phyloP scores from a whole-genome alignment of 371 early-diverging fungal genomes.

The Rhizopus stolonifer region DNA sequence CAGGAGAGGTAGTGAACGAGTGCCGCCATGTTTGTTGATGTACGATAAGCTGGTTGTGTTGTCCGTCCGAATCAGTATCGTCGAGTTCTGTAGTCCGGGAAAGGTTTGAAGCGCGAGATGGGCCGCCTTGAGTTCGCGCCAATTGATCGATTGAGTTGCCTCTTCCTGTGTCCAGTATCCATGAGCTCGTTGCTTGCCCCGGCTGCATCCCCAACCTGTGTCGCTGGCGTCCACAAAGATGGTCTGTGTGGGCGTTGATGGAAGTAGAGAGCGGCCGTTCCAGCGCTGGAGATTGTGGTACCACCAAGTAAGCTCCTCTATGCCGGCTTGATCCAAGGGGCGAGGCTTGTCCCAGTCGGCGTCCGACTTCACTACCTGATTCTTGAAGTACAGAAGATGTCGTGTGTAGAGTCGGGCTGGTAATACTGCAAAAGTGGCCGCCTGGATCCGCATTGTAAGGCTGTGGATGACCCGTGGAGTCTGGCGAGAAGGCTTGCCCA shows the following conservation, averaged over 20 bases:
- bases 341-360: neutral
- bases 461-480: slow-evolving; percentile 19
- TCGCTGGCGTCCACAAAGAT: slow-evolving; percentile 21
- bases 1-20: slow-evolving; percentile 18
- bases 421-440: slow-evolving; percentile 13
- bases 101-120: slow-evolving; percentile 2
- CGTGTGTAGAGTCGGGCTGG: slow-evolving; percentile 20
- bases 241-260: slow-evolving; percentile 5
- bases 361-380: slow-evolving; percentile 1
- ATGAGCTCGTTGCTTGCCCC: slow-evolving; percentile 2
- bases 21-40: slow-evolving; percentile 31
- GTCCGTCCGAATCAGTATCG: slow-evolving; percentile 26
- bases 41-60: slow-evolving; percentile 27
- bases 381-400: slow-evolving; percentile 14
- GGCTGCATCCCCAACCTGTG: slow-evolving; percentile 17
- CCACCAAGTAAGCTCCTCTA: slow-evolving; percentile 13
- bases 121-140: slow-evolving; percentile 18
- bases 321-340: neutral
- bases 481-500: slow-evolving; percentile 4
- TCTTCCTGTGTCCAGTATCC: slow-evolving; percentile 19
- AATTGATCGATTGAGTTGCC: slow-evolving; percentile 18
- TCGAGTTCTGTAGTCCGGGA: slow-evolving; percentile 1
- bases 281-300: slow-evolving; percentile 3
- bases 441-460: slow-evolving; percentile 20
- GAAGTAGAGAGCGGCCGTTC: slow-evolving; percentile 14